These are phyloP conservation scores for Didymella arachidicola DNA, from an alignment of 2,329 filamentous ascomycete genomes.

Conservation along the genomic window DNA sequence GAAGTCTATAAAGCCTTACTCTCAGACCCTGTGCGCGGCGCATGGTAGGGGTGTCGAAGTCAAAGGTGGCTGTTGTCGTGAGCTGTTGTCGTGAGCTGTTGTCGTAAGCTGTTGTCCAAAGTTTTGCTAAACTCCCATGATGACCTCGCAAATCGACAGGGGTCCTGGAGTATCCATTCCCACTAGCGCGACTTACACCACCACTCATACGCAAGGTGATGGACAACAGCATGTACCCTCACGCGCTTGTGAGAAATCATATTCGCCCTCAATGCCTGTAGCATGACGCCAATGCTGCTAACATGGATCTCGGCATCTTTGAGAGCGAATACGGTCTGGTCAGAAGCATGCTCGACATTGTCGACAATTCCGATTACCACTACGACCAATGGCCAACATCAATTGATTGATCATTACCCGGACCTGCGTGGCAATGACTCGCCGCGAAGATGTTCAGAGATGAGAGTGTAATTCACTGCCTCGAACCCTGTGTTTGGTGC, in stretches of 20 bases:
- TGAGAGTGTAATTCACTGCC: not conserved
- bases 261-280: not conserved
- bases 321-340: not conserved
- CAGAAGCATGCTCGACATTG: not conserved
- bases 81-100: conserved; percentile 5
- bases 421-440: not conserved
- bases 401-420: too few species aligned
- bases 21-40: conserved; percentile 41
- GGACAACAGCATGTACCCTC: not conserved
- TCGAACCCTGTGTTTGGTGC: not conserved
- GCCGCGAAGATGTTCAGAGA: not conserved
- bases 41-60: conserved; percentile 28
- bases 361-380: not conserved
- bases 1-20: conserved; percentile 25
- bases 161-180: not conserved
- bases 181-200: conserved; percentile 4
- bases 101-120: conserved; percentile 13
- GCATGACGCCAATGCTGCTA: not conserved
- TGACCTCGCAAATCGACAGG: conserved; percentile 3
- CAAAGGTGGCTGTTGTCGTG: conserved; percentile 6
- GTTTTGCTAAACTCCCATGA: conserved; percentile 7
- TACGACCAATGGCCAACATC: not conserved
- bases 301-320: not conserved
- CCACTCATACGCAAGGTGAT: conserved; percentile 8
- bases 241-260: not conserved